phyloP scores from a whole-genome alignment of 306 rosid genomes.

The Quercus engelmannii region DNA sequence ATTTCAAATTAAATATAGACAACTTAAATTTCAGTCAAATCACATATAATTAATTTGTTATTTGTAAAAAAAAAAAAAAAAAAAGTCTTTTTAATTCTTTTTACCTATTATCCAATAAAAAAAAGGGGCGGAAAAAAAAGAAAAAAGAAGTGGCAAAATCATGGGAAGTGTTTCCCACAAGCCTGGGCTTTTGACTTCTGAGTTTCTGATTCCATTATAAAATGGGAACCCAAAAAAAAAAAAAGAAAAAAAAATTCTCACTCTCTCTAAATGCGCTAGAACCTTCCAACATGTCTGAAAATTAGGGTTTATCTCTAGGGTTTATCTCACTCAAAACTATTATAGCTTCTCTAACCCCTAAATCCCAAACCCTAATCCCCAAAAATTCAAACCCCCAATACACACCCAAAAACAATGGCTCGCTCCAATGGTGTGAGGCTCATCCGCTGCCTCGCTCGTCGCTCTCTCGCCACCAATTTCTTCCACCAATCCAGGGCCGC shows the following conservation, averaged over 20 bases:
- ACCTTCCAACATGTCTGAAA: slow-evolving; percentile 30
- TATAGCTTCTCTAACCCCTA: background rate
- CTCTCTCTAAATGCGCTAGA: slow-evolving; percentile 21
- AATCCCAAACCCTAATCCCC: slow-evolving; percentile 14
- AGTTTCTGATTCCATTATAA: background rate
- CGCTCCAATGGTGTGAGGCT: slow-evolving; percentile 62
- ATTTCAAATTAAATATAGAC: accelerated
- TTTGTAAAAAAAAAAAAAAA: no score
- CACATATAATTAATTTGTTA: no score
- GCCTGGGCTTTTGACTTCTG: background rate
- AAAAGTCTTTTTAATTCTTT: no score
- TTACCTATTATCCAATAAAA: no score
- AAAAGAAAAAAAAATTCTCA: background rate
- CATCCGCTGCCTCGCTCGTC: slow-evolving; percentile 50
- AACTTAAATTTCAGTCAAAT: no score
- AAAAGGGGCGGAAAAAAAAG: no score
- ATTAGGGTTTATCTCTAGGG: slow-evolving; percentile 65
- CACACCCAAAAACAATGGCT: slow-evolving; percentile 49
- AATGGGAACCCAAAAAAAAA: no score
- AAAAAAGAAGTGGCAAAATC: no score
- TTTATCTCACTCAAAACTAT: slow-evolving; percentile 23
- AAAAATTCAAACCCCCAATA: background rate
- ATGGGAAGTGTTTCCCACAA: background rate
- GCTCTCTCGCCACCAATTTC: slow-evolving; percentile 29
- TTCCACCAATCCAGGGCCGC: slow-evolving; percentile 16